Evolutionary conservation across 2,329 filamentous ascomycete genomes (phyloP).

Genomic region (Penicillium thymicola): DNA sequence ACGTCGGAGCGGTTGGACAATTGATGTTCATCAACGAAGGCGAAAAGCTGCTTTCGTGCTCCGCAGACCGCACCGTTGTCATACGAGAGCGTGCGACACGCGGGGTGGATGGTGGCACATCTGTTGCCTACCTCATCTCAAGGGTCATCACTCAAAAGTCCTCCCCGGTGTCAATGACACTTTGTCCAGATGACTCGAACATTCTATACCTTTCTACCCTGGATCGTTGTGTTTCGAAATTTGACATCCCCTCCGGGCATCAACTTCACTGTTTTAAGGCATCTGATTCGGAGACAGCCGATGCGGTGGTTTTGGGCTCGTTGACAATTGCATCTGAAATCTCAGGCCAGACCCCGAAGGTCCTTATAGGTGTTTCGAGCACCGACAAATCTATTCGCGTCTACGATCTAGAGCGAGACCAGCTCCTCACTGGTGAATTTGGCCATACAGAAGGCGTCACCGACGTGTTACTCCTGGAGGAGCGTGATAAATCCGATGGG

Average conservation of each 20-base stretch:
- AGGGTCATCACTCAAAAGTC: slow-evolving; percentile 79
- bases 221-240: slow-evolving; percentile 59
- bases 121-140: slow-evolving; percentile 72
- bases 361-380: slow-evolving; percentile 84
- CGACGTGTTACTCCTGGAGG: slow-evolving; percentile 69
- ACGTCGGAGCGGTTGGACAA: slow-evolving; percentile 78
- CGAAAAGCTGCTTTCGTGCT: slow-evolving; percentile 74
- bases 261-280: slow-evolving; percentile 74
- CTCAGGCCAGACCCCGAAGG: slow-evolving; percentile 56
- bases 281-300: slow-evolving; percentile 72
- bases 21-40: slow-evolving; percentile 72
- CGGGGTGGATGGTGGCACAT: slow-evolving; percentile 52
- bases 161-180: slow-evolving; percentile 79
- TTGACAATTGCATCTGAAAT: slow-evolving; percentile 59
- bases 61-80: slow-evolving; percentile 81
- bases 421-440: slow-evolving; percentile 82
- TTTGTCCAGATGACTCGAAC: slow-evolving; percentile 60
- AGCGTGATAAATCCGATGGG: slow-evolving; percentile 37
- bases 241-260: slow-evolving; percentile 64
- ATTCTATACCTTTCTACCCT: slow-evolving; percentile 59
- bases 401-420: slow-evolving; percentile 75
- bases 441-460: slow-evolving; percentile 94
- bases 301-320: slow-evolving; percentile 79
- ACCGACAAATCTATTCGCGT: slow-evolving; percentile 93
- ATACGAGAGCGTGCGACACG: slow-evolving; percentile 73